phyloP scores from a whole-genome alignment of 805 yeast species.

The Yamadazyma olivae region DNA sequence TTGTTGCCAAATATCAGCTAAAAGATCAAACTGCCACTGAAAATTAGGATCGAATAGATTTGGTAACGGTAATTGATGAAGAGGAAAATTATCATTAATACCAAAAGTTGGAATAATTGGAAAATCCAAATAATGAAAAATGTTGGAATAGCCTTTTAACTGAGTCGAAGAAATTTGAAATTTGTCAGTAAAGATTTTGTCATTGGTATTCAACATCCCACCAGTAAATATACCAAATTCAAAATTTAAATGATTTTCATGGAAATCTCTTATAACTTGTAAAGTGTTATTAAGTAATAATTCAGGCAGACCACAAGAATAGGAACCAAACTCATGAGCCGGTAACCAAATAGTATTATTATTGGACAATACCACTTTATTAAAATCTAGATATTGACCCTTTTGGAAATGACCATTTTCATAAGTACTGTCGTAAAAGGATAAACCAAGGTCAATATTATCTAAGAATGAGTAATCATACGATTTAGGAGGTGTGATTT shows the following conservation, averaged over 20 bases:
- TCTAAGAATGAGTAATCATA: constrained; percentile 27
- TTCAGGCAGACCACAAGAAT: constrained; percentile 66
- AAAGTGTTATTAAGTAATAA: constrained; percentile 57
- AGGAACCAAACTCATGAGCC: constrained; percentile 60
- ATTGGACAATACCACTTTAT: constrained; percentile 31
- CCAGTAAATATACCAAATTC: constrained; percentile 72
- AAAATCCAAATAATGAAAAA: constrained; percentile 49
- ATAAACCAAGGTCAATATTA: constrained; percentile 13
- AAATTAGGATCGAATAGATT: constrained; percentile 22
- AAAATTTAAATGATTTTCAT: constrained; percentile 31
- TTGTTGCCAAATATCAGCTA: constrained; percentile 32
- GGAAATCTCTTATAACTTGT: constrained; percentile 20
- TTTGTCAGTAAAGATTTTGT: constrained; percentile 44
- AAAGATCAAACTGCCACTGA: constrained; percentile 38
- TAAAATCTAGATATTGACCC: constrained; percentile 22
- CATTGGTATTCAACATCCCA: constrained; percentile 65
- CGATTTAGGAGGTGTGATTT: constrained; percentile 14
- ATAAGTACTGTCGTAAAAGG: constrained; percentile 25
- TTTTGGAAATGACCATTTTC: constrained; percentile 21
- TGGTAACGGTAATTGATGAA: constrained; percentile 65
- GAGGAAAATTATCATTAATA: constrained; percentile 68
- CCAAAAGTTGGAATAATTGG: constrained; percentile 66
- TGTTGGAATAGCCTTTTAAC: constrained; percentile 60
- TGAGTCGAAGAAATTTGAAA: constrained; percentile 68
- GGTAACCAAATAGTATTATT: constrained; percentile 36